Evolutionary conservation across 768 basidiomycete species (phyloP).

Genomic region (Hygrocybe punicea): DNA sequence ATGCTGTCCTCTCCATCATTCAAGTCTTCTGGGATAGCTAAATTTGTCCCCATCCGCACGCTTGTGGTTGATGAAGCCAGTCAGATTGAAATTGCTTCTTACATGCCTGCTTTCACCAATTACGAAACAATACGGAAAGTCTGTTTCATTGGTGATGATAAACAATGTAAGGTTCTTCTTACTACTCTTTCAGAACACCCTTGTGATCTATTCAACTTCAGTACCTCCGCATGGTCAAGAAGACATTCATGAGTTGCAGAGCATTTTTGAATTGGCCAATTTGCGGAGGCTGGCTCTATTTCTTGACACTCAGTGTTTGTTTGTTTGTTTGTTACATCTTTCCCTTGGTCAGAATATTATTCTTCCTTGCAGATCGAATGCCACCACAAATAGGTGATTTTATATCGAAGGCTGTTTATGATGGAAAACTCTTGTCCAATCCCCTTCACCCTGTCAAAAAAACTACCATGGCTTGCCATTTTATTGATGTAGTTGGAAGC

Average conservation of each 20-base stretch:
- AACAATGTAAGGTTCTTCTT: conserved; percentile 49
- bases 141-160: conserved; percentile 65
- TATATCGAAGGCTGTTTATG: conserved; percentile 67
- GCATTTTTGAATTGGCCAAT: conserved; percentile 75
- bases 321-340: conserved; percentile 7
- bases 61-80: conserved; percentile 65
- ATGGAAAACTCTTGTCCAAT: conserved; percentile 53
- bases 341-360: conserved; percentile 7
- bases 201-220: conserved; percentile 27
- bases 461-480: conserved; percentile 50
- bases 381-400: conserved; percentile 73
- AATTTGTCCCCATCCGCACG: conserved; percentile 43
- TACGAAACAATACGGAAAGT: conserved; percentile 47
- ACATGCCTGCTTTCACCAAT: conserved; percentile 41
- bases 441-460: conserved; percentile 48
- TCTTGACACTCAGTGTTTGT: conserved; percentile 72
- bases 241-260: conserved; percentile 58
- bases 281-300: conserved; percentile 49
- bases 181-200: conserved; percentile 12
- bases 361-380: conserved; percentile 63
- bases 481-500: conserved; percentile 53
- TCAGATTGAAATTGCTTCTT: conserved; percentile 54
- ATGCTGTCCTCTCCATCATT: conserved; percentile 58
- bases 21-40: conserved; percentile 27
- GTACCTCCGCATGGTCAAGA: conserved; percentile 82